Evolutionary conservation across 495 filamentous ascomycete species (phyloP).

Genomic region (Aspergillus heteromorphus): DNA sequence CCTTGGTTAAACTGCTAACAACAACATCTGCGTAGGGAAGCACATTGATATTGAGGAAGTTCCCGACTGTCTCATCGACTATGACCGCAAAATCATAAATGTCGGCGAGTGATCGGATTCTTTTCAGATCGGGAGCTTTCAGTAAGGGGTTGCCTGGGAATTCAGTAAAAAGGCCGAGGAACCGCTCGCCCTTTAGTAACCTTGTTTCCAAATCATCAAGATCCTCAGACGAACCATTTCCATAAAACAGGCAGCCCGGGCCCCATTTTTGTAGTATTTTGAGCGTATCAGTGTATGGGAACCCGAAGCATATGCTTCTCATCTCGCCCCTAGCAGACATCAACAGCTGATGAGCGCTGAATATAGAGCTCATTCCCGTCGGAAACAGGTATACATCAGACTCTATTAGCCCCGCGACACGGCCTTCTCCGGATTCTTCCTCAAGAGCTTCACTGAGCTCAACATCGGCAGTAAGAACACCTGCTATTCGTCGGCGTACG

Average conservation of each 20-base stretch:
- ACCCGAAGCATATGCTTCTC: slow-evolving; percentile 50
- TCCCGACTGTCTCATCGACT: slow-evolving; percentile 93
- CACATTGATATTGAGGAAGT: slow-evolving; percentile 91
- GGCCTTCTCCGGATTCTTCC: slow-evolving; percentile 35
- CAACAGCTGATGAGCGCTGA: slow-evolving; percentile 72
- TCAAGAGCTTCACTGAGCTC: slow-evolving; percentile 62
- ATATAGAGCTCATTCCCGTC: slow-evolving; percentile 92
- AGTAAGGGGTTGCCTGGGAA: slow-evolving; percentile 91
- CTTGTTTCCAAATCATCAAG: slow-evolving; percentile 78
- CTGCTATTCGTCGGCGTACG: slow-evolving; percentile 81
- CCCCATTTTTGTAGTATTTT: slow-evolving; percentile 95
- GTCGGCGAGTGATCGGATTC: slow-evolving; percentile 76
- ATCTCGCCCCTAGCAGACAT: slow-evolving; percentile 45
- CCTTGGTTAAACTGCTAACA: slow-evolving; percentile 90
- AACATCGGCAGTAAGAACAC: slow-evolving; percentile 67
- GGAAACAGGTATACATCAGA: slow-evolving; percentile 87
- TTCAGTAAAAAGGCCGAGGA: slow-evolving; percentile 86
- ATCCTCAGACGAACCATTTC: slow-evolving; percentile 72
- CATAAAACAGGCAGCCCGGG: slow-evolving; percentile 86
- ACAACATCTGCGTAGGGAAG: slow-evolving; percentile 85
- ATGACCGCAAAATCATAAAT: slow-evolving; percentile 85
- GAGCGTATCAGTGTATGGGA: slow-evolving; percentile 93
- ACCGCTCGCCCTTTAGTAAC: slow-evolving; percentile 67
- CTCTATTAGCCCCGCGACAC: slow-evolving; percentile 69
- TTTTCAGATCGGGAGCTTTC: slow-evolving; percentile 72